Percentiles rank a stretch among this genome's conserved stretches.
phyloP scores from a whole-genome alignment of 1,139 yeast species.

The Candida sojae region DNA sequence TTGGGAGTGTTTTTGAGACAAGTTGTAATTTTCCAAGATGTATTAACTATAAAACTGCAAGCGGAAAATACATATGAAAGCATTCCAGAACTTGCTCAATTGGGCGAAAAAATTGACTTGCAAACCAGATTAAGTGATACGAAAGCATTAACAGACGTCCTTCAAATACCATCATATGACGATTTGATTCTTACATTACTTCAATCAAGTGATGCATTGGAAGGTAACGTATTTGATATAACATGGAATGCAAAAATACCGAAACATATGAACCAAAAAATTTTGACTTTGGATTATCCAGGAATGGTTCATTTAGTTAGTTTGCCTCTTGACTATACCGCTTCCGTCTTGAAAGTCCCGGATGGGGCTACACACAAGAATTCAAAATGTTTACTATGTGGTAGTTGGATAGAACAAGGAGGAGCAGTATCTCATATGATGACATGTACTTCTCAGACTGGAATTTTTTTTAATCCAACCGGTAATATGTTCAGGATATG shows the following conservation, averaged over 20 bases:
- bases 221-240: conserved; percentile 24
- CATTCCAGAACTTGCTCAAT: conserved; percentile 17
- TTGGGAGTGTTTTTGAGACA: conserved; percentile 40
- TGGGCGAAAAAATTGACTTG: conserved; percentile 12
- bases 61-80: conserved; percentile 29
- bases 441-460: conserved; percentile 29
- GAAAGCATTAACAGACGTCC: conserved; percentile 21
- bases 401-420: conserved; percentile 20
- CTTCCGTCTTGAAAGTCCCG: conserved; percentile 23
- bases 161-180: conserved; percentile 24
- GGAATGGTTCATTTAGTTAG: conserved; percentile 41
- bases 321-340: conserved; percentile 37
- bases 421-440: conserved; percentile 24
- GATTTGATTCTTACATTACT: conserved; percentile 18
- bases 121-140: conserved; percentile 5
- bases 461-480: conserved; percentile 48
- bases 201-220: conserved; percentile 20
- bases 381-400: conserved; percentile 37
- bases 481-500: conserved; percentile 36
- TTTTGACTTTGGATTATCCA: conserved; percentile 36
- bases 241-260: conserved; percentile 30
- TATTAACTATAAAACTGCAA: conserved; percentile 26
- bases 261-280: conserved; percentile 22
- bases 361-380: conserved; percentile 26
- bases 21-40: conserved; percentile 34